Conservation (phyloP, 768 basidiomycete species). For the Lactarius hengduanensis region DNA sequence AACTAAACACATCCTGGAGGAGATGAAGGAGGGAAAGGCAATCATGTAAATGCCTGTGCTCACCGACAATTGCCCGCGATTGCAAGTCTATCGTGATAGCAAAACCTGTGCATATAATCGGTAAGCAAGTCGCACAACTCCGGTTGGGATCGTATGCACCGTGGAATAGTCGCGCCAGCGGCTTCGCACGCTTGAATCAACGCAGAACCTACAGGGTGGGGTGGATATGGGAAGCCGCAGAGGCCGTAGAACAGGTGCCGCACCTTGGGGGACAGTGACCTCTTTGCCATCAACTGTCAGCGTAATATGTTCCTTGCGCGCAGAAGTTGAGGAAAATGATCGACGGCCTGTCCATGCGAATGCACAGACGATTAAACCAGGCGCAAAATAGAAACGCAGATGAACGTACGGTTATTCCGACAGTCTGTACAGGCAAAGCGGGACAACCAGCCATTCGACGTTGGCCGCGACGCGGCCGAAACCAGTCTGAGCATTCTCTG, state of each 20-base stretch:
- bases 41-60: constrained; percentile 33
- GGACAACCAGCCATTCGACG: constrained; percentile 68
- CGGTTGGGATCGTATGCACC: constrained; percentile 44
- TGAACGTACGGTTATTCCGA: constrained; percentile 21
- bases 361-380: not conserved
- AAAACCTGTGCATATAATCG: constrained; percentile 53
- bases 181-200: constrained; percentile 95
- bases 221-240: constrained; percentile 8
- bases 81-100: constrained; percentile 90
- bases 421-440: constrained; percentile 44
- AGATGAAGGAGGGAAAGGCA: not conserved
- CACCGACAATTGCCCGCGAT: constrained; percentile 98
- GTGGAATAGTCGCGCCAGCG: constrained; percentile 76
- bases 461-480: constrained; percentile 51
- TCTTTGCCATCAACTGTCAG: constrained; percentile 96
- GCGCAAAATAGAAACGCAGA: not conserved
- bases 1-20: constrained; percentile 90
- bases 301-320: constrained; percentile 76
- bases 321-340: constrained; percentile 62
- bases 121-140: not conserved
- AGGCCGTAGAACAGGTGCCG: constrained; percentile 32
- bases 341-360: constrained; percentile 43
- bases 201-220: constrained; percentile 64
- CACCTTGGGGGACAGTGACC: constrained; percentile 95
- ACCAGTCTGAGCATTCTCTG: constrained; percentile 66